A percentile compares a stretch with the other conserved stretches of the same genome.
Conservation (phyloP, 2,329 filamentous ascomycete genomes). For the Falciphora oryzae region DNA sequence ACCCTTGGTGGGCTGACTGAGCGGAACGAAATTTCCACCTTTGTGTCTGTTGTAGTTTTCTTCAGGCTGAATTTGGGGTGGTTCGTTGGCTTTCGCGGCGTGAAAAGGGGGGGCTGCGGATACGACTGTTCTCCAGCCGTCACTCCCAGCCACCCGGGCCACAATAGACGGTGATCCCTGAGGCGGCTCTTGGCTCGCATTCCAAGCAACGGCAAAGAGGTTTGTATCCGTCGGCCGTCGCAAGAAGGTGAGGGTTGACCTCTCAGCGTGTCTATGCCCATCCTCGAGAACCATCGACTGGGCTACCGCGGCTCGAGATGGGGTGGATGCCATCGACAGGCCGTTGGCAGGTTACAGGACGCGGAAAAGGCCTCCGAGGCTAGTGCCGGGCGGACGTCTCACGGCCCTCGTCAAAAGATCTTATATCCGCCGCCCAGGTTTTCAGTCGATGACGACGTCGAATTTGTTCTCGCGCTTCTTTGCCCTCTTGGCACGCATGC, state of each 20-base stretch:
- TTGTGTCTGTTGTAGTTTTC: not conserved
- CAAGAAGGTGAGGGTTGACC: not conserved
- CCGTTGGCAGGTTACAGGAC: no score
- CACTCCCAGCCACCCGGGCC: no score
- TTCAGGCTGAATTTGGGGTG: not conserved
- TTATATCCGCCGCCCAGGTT: not conserved
- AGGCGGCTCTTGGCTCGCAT: not conserved
- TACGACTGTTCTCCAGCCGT: not conserved
- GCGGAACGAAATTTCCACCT: not conserved
- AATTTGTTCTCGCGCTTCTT: not conserved
- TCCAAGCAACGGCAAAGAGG: no score
- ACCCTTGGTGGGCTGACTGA: no score
- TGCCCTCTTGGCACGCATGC: not conserved
- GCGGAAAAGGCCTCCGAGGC: no score
- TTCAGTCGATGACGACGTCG: constrained; percentile 6
- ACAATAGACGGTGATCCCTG: no score
- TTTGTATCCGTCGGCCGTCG: no score
- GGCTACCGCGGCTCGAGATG: not conserved
- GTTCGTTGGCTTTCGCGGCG: not conserved
- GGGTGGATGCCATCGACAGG: not conserved
- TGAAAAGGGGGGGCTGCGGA: not conserved
- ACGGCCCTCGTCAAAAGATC: not conserved
- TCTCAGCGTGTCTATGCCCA: not conserved
- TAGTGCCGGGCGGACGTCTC: no score
- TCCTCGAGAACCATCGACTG: not conserved